Evolutionary conservation across 805 yeast genomes (phyloP).

Genomic region (Candida michaelii): DNA sequence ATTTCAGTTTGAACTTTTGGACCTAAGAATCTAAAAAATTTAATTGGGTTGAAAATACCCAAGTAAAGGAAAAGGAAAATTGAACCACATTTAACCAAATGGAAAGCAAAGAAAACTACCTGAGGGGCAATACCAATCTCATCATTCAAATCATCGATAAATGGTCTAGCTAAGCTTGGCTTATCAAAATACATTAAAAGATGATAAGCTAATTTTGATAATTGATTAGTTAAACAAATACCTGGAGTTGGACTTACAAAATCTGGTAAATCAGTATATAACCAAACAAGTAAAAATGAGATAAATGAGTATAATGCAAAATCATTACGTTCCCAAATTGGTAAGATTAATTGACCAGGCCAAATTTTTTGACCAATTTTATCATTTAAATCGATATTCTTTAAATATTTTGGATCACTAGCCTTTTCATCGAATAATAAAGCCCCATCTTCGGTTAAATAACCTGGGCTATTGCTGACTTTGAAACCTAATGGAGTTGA

Average conservation of each 20-base stretch:
- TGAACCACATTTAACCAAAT: slow-evolving; percentile 57
- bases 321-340: slow-evolving; percentile 59
- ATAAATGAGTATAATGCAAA: slow-evolving; percentile 42
- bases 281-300: slow-evolving; percentile 60
- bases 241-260: slow-evolving; percentile 91
- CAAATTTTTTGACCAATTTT: slow-evolving; percentile 60
- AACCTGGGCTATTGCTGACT: slow-evolving; percentile 71
- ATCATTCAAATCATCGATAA: slow-evolving; percentile 49
- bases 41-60: slow-evolving; percentile 77
- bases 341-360: slow-evolving; percentile 89
- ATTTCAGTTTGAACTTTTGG: slow-evolving; percentile 30
- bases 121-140: slow-evolving; percentile 50
- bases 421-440: slow-evolving; percentile 67
- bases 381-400: slow-evolving; percentile 45
- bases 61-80: slow-evolving; percentile 58
- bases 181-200: slow-evolving; percentile 35
- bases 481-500: slow-evolving; percentile 63
- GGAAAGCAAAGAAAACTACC: slow-evolving; percentile 68
- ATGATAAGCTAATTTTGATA: slow-evolving; percentile 26
- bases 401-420: slow-evolving; percentile 41
- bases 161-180: slow-evolving; percentile 42
- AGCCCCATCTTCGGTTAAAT: slow-evolving; percentile 79
- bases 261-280: slow-evolving; percentile 93
- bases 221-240: slow-evolving; percentile 66
- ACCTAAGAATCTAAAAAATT: slow-evolving; percentile 31